Conservation (phyloP, 768 basidiomycete species). For the Leccinellum rugosiceps region DNA sequence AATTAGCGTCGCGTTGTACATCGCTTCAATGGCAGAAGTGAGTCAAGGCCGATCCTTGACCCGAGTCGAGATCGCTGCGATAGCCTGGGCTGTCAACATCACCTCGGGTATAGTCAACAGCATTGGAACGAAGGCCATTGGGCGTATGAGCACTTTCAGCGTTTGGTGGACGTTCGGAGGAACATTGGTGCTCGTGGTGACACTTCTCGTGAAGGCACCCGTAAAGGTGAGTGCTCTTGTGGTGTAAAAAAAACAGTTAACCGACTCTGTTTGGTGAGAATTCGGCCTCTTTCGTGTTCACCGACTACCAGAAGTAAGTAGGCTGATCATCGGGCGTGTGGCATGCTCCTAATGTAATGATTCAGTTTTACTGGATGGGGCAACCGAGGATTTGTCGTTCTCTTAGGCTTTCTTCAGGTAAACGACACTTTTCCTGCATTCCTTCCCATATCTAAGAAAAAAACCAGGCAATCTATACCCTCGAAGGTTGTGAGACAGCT, state of each 20-base stretch:
- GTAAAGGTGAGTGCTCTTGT: constrained; percentile 36
- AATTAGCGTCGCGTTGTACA: constrained; percentile 47
- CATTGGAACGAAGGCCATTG: constrained; percentile 54
- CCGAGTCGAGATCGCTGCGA: constrained; percentile 47
- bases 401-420: constrained; percentile 48
- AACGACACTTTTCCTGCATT: background rate
- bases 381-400: constrained; percentile 52
- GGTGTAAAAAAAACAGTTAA: background rate
- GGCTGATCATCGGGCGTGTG: background rate
- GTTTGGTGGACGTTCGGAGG: constrained; percentile 63
- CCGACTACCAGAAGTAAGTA: constrained; percentile 51
- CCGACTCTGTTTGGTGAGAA: constrained; percentile 37
- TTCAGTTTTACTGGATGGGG: constrained; percentile 54
- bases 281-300: constrained; percentile 50
- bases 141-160: constrained; percentile 51
- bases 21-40: constrained; percentile 54
- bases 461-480: constrained; percentile 50
- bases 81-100: constrained; percentile 59
- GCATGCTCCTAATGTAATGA: background rate
- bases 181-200: constrained; percentile 53
- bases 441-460: background rate
- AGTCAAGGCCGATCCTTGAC: constrained; percentile 42
- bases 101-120: constrained; percentile 53
- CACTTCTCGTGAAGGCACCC: constrained; percentile 55
- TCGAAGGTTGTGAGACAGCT: constrained; percentile 61